Evolutionary conservation across 2,329 filamentous ascomycete genomes (phyloP).

Genomic region (Botrytis sinoallii): DNA sequence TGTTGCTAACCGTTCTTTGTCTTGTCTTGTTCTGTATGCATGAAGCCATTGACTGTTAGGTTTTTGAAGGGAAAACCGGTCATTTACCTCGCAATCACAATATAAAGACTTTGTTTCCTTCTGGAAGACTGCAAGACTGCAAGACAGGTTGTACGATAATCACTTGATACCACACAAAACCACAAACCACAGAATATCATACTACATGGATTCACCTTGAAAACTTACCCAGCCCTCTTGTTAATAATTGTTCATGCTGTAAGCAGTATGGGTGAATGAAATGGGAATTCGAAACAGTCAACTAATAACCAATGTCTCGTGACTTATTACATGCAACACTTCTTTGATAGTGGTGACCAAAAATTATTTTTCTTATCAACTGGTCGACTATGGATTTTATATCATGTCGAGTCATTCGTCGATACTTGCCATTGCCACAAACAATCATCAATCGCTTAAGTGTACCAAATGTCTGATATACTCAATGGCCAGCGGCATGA

Average conservation of each 20-base stretch:
- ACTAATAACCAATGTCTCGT: neutral
- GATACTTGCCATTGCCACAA: neutral
- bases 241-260: neutral
- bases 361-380: neutral
- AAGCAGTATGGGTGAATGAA: neutral
- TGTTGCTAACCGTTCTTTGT: neutral
- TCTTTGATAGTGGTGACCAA: neutral
- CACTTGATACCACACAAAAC: neutral
- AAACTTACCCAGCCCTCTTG: neutral
- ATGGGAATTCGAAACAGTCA: neutral
- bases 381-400: neutral
- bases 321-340: neutral
- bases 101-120: neutral
- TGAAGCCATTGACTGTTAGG: neutral
- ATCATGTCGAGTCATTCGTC: neutral
- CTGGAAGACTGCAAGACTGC: neutral
- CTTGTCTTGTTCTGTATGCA: neutral
- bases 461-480: constrained; percentile 1
- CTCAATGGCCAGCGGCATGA: constrained; percentile 31
- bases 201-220: neutral
- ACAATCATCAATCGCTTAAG: neutral
- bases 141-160: too few species aligned
- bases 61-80: neutral
- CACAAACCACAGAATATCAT: neutral
- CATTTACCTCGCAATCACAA: neutral